Evolutionary conservation across 768 basidiomycete species (phyloP), one percentile per base, ranked within the genome.

Genomic region (Neoboletus brunneissimus): DNA sequence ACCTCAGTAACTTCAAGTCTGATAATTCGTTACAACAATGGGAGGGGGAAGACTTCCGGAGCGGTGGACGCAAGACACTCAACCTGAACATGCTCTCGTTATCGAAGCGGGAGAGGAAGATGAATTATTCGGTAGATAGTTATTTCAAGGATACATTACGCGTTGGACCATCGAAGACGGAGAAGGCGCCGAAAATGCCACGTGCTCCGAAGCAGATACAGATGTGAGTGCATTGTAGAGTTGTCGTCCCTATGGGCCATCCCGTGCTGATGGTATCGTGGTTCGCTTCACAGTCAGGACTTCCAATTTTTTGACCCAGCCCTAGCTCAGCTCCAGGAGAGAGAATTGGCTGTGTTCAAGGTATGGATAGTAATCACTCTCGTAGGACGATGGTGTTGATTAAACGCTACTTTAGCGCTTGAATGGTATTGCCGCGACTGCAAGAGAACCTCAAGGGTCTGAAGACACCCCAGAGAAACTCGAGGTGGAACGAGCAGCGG

Each of bases 1-100:
- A 97, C 64, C 77, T 98, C 34, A 95, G 89, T 69, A 98, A 92
- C 76, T 99, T 98, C 83, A 96, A 97, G 73, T 87, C 91, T 9
- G 94, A 98, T 62, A 88, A 87, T 27, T 88, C 87, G 23, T 84
- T 94, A 32, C 91, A 94, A 61, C 89, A 91, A 64, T 97, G 94
- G 94, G 94, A 98, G 64, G 94, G 94, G 34, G 92, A 97, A 71
- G 93, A 96, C 66, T 98, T 94, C 73, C 78, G 88, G 27, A 69
- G 82, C 18, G 91, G 83, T 18, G 91, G 89, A 75, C 83, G 85
- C 67, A 91, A 91, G 71, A 59, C 75, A 3, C 78, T 91, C 47
- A 86, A 85, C 64, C 79, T 92, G 67, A 89, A 88, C 61, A 82
- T 93, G 59, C 77, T 92, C 5, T 91, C 94, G 27, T 79, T 96